Conservation (phyloP, 2,329 filamentous ascomycete species). For the Neoscytalidium dimidiatum region DNA sequence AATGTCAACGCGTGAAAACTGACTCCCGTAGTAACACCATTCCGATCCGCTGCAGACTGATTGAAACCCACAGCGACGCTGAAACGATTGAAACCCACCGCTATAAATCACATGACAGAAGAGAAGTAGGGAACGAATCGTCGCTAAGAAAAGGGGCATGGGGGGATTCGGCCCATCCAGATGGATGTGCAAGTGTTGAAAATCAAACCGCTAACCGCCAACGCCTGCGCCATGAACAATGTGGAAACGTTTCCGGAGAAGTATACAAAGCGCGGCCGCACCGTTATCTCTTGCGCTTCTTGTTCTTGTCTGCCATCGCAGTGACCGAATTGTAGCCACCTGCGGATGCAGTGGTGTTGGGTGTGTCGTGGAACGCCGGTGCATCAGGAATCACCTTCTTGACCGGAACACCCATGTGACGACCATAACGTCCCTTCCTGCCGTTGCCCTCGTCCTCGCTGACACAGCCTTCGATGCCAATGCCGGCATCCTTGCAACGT, state of each 20-base stretch:
- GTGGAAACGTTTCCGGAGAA: conserved; percentile 1
- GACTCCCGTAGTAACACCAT: conserved; percentile 8
- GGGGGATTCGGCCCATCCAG: not conserved
- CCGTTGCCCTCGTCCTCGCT: conserved; percentile 98
- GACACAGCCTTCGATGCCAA: conserved; percentile 89
- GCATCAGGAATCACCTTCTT: conserved; percentile 55
- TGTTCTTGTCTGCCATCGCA: conserved; percentile 57
- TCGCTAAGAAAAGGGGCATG: conserved; percentile 4
- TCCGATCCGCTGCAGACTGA: not conserved
- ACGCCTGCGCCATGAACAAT: conserved; percentile 15
- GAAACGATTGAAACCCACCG: conserved; percentile 10
- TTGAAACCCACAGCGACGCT: not conserved
- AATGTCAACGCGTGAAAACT: conserved; percentile 3
- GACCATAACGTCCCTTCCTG: conserved; percentile 86
- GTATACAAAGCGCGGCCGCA: not conserved
- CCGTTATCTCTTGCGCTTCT: conserved; percentile 67
- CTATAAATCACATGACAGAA: conserved; percentile 17
- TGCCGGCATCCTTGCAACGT: conserved; percentile 92
- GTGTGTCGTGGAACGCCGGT: conserved; percentile 35
- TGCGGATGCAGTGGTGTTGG: conserved; percentile 23
- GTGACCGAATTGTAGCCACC: conserved; percentile 28
- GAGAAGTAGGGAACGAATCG: conserved; percentile 18
- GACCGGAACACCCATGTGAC: conserved; percentile 68
- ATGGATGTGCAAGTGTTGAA: not conserved
- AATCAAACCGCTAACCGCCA: conserved; percentile 19